These are phyloP conservation scores for Sugiyamaella qingdaonensis DNA, from an alignment of 805 yeast species.

Conservation along the genomic window DNA sequence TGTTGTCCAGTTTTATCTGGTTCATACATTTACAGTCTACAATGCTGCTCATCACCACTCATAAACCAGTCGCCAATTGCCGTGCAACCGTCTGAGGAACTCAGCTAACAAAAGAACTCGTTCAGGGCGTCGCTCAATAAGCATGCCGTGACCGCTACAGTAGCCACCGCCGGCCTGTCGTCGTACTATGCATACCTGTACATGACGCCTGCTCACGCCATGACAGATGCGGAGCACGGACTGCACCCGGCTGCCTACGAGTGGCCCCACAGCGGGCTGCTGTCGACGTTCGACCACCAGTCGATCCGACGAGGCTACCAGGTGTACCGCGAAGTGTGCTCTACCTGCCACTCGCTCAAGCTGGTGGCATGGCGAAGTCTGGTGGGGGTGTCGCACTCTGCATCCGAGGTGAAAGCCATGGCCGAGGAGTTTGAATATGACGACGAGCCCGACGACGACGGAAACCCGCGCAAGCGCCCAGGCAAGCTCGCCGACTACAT, in stretches of 20 bases:
- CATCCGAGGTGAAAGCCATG: slow-evolving; percentile 84
- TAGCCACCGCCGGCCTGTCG: slow-evolving; percentile 70
- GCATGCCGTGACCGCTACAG: slow-evolving; percentile 44
- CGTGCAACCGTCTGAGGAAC: too few species aligned
- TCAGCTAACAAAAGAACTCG: slow-evolving; percentile 15
- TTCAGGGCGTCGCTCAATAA: slow-evolving; percentile 32
- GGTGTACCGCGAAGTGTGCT: slow-evolving; percentile 98
- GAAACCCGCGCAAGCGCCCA: slow-evolving; percentile 95
- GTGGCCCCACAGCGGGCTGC: slow-evolving; percentile 94
- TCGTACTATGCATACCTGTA: slow-evolving; percentile 84
- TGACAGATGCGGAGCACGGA: slow-evolving; percentile 99
- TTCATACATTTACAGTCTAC: too few species aligned
- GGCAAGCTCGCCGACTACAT: slow-evolving; percentile 96
- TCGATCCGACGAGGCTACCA: slow-evolving; percentile 98
- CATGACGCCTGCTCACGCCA: slow-evolving; percentile 82
- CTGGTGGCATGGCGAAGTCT: slow-evolving; percentile 98
- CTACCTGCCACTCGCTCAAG: slow-evolving; percentile 96
- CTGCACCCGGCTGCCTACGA: slow-evolving; percentile 89
- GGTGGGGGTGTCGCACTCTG: slow-evolving; percentile 94
- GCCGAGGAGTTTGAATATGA: slow-evolving; percentile 97
- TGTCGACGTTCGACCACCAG: slow-evolving; percentile 82
- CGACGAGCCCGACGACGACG: slow-evolving; percentile 94
- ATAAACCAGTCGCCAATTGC: too few species aligned
- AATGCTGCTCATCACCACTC: too few species aligned
- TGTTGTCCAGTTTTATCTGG: too few species aligned